A percentile compares a stretch with the other conserved stretches of the same genome.
Evolutionary conservation across 1,284 basidiomycete species (phyloP).

Genomic region (Puccinia hordei): DNA sequence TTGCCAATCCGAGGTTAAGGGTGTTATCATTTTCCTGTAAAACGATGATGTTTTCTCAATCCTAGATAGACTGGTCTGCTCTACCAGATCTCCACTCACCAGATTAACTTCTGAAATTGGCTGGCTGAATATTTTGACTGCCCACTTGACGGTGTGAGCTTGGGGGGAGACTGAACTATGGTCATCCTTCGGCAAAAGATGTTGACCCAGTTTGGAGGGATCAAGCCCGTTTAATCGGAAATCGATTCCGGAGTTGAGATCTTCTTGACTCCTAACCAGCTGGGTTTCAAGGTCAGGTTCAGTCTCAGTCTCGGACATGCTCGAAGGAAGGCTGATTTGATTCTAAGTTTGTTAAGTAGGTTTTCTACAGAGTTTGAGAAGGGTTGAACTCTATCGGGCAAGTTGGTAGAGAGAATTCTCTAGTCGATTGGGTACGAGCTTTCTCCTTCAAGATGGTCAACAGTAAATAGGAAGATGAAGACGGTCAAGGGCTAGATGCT

Average conservation of each 20-base stretch:
- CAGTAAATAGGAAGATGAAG: neutral
- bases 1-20: neutral
- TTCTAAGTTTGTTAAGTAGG: neutral
- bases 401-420: neutral
- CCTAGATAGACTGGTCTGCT: neutral
- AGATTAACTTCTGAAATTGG: neutral
- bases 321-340: neutral
- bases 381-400: neutral
- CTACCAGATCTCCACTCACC: neutral
- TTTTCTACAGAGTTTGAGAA: neutral
- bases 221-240: neutral
- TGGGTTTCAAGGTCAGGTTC: neutral
- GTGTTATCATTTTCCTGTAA: conserved; percentile 11
- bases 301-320: neutral
- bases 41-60: neutral
- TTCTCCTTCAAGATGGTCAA: neutral
- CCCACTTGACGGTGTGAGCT: neutral
- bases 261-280: neutral
- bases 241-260: neutral
- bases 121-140: conserved; percentile 13
- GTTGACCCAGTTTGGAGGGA: conserved; percentile 1
- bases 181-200: conserved; percentile 7
- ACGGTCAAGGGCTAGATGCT: neutral
- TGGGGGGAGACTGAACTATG: neutral
- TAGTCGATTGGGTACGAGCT: neutral